phyloP scores from a whole-genome alignment of 495 filamentous ascomycete species.

The Penicillium simplicissimum region DNA sequence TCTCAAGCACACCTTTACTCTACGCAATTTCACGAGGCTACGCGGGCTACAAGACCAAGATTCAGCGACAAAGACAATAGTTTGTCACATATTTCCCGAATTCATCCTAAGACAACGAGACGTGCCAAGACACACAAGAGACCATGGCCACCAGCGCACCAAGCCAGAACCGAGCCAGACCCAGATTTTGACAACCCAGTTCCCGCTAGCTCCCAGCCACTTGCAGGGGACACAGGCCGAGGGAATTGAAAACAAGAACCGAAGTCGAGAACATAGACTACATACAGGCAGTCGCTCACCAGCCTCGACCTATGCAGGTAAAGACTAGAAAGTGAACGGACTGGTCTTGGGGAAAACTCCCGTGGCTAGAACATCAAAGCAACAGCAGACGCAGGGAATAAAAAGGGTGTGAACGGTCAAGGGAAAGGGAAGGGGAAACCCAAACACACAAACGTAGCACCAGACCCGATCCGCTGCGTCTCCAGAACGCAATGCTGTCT shows the following conservation, averaged over 20 bases:
- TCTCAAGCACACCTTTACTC: too few species aligned
- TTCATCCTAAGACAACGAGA: conserved; percentile 13
- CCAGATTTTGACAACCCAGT: background rate
- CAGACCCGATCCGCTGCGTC: background rate
- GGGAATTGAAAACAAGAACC: conserved; percentile 7
- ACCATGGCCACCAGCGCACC: background rate
- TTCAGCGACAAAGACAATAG: conserved; percentile 27
- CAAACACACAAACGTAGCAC: conserved; percentile 1
- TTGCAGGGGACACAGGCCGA: background rate
- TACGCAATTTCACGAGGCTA: too few species aligned
- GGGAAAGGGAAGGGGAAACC: conserved; percentile 5
- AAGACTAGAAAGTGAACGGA: background rate
- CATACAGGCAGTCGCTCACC: conserved; percentile 4
- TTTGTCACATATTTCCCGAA: conserved; percentile 22
- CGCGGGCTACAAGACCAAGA: background rate
- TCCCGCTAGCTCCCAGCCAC: background rate
- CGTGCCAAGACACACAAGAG: conserved; percentile 12
- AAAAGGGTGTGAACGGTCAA: background rate
- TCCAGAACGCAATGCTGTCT: background rate
- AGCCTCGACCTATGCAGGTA: background rate
- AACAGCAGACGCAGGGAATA: background rate
- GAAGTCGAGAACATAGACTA: conserved; percentile 21
- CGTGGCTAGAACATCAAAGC: background rate
- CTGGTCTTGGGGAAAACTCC: background rate
- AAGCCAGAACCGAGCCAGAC: background rate